A percentile compares a stretch with the other conserved stretches of the same genome.
Conservation (phyloP, 352 stramenopile species). For the Globisporangium paddicum region DNA sequence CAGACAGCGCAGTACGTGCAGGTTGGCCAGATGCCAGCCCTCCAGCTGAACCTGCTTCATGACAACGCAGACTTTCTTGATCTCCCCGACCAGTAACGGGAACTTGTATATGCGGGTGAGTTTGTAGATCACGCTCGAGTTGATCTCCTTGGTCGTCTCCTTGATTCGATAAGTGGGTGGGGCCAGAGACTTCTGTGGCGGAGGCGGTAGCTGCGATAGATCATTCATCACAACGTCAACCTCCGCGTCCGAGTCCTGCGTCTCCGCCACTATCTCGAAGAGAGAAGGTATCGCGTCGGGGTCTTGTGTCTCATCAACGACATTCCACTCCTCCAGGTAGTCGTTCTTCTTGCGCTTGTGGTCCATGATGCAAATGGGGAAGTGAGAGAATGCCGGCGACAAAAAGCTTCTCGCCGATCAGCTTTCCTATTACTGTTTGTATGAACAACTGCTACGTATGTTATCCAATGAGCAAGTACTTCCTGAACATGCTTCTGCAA, state of each 20-base stretch:
- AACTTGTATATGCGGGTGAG: slow-evolving; percentile 1
- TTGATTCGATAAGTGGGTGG: slow-evolving; percentile 3
- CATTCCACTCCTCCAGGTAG: too few relatives aligned
- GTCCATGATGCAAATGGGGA: too few relatives aligned
- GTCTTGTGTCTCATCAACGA: too few relatives aligned
- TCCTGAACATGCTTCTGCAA: too few relatives aligned
- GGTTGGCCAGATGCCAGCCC: background rate
- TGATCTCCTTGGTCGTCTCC: slow-evolving; percentile 3
- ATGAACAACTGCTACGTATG: too few relatives aligned
- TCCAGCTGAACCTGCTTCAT: background rate
- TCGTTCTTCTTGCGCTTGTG: too few relatives aligned
- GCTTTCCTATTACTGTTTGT: too few relatives aligned
- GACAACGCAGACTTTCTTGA: background rate
- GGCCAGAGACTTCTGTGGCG: background rate
- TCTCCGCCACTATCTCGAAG: background rate
- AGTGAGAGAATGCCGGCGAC: too few relatives aligned
- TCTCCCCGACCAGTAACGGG: background rate
- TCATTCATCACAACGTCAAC: background rate
- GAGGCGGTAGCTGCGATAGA: background rate
- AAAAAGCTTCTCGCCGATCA: too few relatives aligned
- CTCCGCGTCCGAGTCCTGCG: background rate
- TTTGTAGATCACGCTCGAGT: slow-evolving; percentile 1
- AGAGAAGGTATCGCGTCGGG: too few relatives aligned
- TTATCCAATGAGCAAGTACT: too few relatives aligned
- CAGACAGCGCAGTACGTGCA: background rate